These are phyloP conservation scores for Arachis hypogaea DNA, from an alignment of 306 rosid species.

Conservation along the genomic window DNA sequence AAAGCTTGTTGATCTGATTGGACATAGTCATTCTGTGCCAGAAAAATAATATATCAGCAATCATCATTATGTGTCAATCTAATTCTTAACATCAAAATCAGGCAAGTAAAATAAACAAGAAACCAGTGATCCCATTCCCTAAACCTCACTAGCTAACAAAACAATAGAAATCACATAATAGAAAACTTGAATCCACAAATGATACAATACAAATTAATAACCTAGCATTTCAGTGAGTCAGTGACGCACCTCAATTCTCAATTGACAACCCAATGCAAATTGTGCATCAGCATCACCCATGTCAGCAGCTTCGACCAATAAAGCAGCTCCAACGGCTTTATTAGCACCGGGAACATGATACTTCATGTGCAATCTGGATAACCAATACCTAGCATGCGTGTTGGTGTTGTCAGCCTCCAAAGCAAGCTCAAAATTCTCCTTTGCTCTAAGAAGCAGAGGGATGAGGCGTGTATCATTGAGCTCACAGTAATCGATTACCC, in stretches of 20 bases:
- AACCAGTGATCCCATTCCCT: neutral
- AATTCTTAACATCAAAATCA: neutral
- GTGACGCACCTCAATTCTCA: constrained; percentile 75
- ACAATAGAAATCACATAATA: neutral
- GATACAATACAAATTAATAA: neutral
- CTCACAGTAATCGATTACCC: constrained; percentile 85
- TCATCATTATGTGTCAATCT: neutral
- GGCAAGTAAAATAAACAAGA: neutral
- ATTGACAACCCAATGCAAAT: constrained; percentile 79
- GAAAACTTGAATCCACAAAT: constrained; percentile 16
- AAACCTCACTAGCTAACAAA: constrained; percentile 18
- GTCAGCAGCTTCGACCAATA: constrained; percentile 90
- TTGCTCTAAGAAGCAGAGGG: constrained; percentile 84
- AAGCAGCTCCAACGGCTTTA: constrained; percentile 86
- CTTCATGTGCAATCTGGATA: constrained; percentile 86
- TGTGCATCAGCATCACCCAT: constrained; percentile 94
- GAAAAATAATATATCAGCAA: neutral
- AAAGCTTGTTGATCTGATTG: constrained; percentile 91
- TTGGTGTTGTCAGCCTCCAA: constrained; percentile 78
- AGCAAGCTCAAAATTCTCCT: constrained; percentile 94
- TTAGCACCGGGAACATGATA: constrained; percentile 87
- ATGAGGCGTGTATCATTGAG: constrained; percentile 79
- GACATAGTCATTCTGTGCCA: constrained; percentile 72
- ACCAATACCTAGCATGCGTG: constrained; percentile 89
- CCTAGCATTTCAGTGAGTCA: neutral